Base-by-base conservation (phyloP, 352 stramenopile genomes). In the Phytophthora capsici region DNA sequence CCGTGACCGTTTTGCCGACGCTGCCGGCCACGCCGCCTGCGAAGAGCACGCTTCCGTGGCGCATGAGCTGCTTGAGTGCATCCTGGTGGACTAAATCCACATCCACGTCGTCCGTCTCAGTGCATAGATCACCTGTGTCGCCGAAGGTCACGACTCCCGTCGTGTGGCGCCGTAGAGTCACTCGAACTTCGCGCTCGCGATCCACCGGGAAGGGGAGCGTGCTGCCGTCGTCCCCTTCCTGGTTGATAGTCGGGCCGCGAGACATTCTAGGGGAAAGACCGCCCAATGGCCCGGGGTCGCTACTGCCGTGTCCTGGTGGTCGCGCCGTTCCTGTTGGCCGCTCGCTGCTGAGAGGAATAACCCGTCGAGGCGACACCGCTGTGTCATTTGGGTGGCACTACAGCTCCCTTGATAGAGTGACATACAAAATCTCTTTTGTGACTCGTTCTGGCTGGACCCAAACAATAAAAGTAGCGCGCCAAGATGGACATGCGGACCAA, bases 1-100 rank as follows among this genome's bases (percentile, higher is more conserved):
- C 96, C 8, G 96, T 99, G 30, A 98, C 80, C 12, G 95, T 98
- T 79, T 99, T 99, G 47, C 93, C 95, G 19, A 98, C 82, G 65
- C 90, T 97, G 26, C 96, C 96, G n/a, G 96, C 95, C 54, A 98
- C 84, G 32, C 96, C 96, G 38, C 96, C 96, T 6, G 88, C 86
- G 46, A 96, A 80, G 26, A 94, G 78, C 55, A 96, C 88, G 51
- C 80, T 92, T 25, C 78, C 82, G 59, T 94, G 85, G 34, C 86
- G 84, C 63, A 89, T 61, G 19, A 93, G 62, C 70, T 93, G 84
- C 71, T 91, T 89, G 45, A 78, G 58, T 40, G 75, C 73, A 45
- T 94, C 81, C 52, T 78, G 66, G 23, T 92, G 82, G 68, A 93
- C 79, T 25, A 93, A 75, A 46, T 78, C 63, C 63, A 91, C 80